These are phyloP conservation scores for Paxillus ammoniavirescens DNA, from an alignment of 768 basidiomycete species.

Conservation along the genomic window DNA sequence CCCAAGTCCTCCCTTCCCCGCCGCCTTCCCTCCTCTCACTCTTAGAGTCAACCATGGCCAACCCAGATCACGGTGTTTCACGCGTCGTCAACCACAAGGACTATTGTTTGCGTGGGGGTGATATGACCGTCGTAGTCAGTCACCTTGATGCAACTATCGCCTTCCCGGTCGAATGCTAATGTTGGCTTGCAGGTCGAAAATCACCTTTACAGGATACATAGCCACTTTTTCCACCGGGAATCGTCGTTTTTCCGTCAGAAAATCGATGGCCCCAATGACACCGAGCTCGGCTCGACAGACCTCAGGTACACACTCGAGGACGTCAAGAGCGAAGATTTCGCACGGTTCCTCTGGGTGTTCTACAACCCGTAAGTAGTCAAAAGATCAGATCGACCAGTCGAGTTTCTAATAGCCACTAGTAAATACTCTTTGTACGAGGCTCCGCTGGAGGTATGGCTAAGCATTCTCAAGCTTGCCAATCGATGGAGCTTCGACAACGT, in stretches of 20 bases:
- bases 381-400: neutral
- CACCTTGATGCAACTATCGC: neutral
- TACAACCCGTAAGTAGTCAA: constrained; percentile 54
- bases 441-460: constrained; percentile 39
- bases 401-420: constrained; percentile 14
- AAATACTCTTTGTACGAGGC: constrained; percentile 40
- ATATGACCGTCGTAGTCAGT: constrained; percentile 56
- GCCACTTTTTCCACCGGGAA: constrained; percentile 64
- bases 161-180: constrained; percentile 9
- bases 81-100: constrained; percentile 37
- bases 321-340: constrained; percentile 48
- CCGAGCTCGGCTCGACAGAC: constrained; percentile 39
- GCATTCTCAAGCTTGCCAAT: constrained; percentile 38
- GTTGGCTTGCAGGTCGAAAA: constrained; percentile 50
- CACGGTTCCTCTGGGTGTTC: constrained; percentile 58
- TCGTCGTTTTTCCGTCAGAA: constrained; percentile 45
- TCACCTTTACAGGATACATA: constrained; percentile 54
- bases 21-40: constrained; percentile 29
- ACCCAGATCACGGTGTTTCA: constrained; percentile 26
- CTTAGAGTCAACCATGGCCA: constrained; percentile 22
- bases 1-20: constrained; percentile 23
- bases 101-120: constrained; percentile 59
- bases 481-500: constrained; percentile 42
- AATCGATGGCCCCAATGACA: constrained; percentile 31
- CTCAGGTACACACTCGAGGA: constrained; percentile 42